phyloP scores from a whole-genome alignment of 768 basidiomycete genomes.

The Agrocybe praecox region DNA sequence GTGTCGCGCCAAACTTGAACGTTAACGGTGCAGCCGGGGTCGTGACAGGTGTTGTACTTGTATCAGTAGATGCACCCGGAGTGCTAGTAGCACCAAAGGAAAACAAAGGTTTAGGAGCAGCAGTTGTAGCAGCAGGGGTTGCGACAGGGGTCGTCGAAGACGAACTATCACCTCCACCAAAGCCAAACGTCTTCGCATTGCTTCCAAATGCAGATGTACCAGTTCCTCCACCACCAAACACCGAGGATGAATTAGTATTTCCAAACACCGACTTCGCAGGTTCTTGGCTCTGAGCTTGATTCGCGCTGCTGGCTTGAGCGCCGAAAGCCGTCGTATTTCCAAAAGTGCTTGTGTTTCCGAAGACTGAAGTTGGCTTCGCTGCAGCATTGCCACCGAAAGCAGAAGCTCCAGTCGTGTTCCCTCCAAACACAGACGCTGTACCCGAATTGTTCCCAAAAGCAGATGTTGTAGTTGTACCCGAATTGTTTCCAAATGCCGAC shows the following conservation, averaged over 20 bases:
- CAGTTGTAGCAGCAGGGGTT: not conserved
- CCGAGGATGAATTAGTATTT: constrained; percentile 4
- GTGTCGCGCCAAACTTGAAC: constrained; percentile 20
- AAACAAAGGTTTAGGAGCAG: constrained; percentile 11
- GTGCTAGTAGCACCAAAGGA: not conserved
- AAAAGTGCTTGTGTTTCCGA: constrained; percentile 4
- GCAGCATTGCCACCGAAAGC: constrained; percentile 2
- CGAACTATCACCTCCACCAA: constrained; percentile 20
- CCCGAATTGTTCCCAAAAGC: constrained; percentile 23
- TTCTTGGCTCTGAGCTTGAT: not conserved
- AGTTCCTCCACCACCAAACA: constrained; percentile 10
- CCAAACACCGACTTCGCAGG: constrained; percentile 13
- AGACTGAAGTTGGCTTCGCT: not conserved
- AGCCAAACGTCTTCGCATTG: constrained; percentile 14
- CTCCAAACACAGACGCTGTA: constrained; percentile 6
- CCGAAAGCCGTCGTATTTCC: constrained; percentile 1
- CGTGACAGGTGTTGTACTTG: constrained; percentile 13
- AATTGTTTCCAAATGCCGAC: constrained; percentile 22
- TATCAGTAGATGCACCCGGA: not conserved
- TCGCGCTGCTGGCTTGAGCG: not conserved
- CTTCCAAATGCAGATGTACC: constrained; percentile 12
- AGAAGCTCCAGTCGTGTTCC: not conserved
- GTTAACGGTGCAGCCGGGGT: constrained; percentile 12
- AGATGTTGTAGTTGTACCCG: constrained; percentile 4
- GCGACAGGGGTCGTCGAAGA: constrained; percentile 12